phyloP scores from a whole-genome alignment of 2,329 filamentous ascomycete species.

The Aspergillus quadrilineatus region DNA sequence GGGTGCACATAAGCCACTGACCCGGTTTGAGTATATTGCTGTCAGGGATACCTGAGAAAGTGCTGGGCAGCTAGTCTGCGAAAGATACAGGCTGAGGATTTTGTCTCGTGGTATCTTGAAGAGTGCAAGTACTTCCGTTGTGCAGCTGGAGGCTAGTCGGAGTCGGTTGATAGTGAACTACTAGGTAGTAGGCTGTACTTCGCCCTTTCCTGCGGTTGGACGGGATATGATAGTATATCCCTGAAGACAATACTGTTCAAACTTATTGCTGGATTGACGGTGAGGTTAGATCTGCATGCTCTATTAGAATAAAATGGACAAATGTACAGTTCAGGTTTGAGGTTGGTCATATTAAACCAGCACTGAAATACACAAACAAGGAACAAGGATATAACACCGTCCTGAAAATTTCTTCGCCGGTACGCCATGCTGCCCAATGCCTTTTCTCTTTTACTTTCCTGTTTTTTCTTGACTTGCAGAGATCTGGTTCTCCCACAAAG shows the following conservation, averaged over 20 bases:
- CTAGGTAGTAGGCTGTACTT: too few relatives aligned
- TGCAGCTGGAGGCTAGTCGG: not conserved
- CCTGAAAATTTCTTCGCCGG: conserved; percentile 31
- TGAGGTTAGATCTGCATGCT: not conserved
- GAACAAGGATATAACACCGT: conserved; percentile 17
- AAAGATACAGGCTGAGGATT: too few relatives aligned
- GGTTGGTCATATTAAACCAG: conserved; percentile 10
- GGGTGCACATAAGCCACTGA: not conserved
- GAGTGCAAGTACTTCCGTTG: conserved; percentile 8
- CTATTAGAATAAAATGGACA: not conserved
- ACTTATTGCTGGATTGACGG: too few relatives aligned
- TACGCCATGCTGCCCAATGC: conserved; percentile 41
- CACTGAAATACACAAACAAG: conserved; percentile 12
- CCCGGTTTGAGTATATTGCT: not conserved
- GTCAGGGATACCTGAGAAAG: conserved; percentile 3
- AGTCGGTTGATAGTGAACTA: not conserved
- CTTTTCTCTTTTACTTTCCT: conserved; percentile 22
- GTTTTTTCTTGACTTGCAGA: conserved; percentile 3
- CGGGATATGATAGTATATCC: too few relatives aligned
- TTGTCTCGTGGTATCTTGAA: not conserved
- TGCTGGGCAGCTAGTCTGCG: not conserved
- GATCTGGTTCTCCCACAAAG: not conserved
- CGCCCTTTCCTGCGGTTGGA: too few relatives aligned
- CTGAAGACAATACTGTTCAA: too few relatives aligned
- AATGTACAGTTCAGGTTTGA: conserved; percentile 16